phyloP scores from a whole-genome alignment of 2,329 filamentous ascomycete species.

The Paecilomyces dactylethromorphus region DNA sequence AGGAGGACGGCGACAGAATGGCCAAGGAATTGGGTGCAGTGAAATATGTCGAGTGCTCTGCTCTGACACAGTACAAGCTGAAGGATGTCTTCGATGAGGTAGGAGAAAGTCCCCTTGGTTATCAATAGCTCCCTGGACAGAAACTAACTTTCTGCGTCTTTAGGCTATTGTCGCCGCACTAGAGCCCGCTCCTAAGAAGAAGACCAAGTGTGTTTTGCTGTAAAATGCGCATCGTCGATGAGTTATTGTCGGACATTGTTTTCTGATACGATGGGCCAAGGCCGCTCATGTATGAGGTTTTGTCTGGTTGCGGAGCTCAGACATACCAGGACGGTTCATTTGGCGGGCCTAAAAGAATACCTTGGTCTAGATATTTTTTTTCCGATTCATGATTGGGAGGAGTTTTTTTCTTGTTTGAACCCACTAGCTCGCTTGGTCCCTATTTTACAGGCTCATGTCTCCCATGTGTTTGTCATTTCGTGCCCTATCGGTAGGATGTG shows the following conservation, averaged over 20 bases:
- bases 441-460: not conserved
- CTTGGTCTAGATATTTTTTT: not conserved
- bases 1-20: conserved; percentile 92
- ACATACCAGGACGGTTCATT: not conserved
- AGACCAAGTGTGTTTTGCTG: conserved; percentile 65
- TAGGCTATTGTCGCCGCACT: conserved; percentile 93
- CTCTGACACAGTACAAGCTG: conserved; percentile 93
- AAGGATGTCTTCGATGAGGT: conserved; percentile 99
- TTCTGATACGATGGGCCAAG: not conserved
- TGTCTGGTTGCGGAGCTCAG: not conserved
- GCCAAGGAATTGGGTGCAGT: conserved; percentile 95
- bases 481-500: not conserved
- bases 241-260: not conserved
- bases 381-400: not conserved
- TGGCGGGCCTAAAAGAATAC: not conserved
- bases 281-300: not conserved
- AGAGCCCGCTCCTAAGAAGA: conserved; percentile 80
- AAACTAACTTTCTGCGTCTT: conserved; percentile 4
- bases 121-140: conserved; percentile 12
- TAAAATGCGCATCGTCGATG: conserved; percentile 31
- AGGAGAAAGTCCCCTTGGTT: conserved; percentile 25
- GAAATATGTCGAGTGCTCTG: conserved; percentile 98
- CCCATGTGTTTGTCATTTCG: not conserved
- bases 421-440: not conserved
- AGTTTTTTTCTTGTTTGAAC: not conserved